Evolutionary conservation across 331 rosid genomes (phyloP), one percentile per base, ranked within the genome.

Genomic region (Quercus phellos): DNA sequence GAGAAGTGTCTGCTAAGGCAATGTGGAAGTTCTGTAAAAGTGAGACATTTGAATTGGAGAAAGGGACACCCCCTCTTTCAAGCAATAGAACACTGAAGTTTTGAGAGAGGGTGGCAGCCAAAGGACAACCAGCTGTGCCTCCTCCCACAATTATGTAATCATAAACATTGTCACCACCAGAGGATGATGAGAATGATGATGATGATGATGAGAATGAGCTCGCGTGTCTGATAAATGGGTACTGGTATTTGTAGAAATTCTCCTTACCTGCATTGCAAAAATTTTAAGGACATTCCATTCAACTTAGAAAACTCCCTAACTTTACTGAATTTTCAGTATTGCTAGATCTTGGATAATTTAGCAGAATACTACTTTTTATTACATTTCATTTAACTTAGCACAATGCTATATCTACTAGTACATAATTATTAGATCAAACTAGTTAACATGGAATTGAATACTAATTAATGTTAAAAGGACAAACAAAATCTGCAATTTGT

Each of bases 21-120:
- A 93, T 90, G 83, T 95, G 99, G 76, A 95, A 95, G 78, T 95
- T 95, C 32, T 54, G 72, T 4, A 95, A 80, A n/a, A 90, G 84
- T 38, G 98, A 84, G 21, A 95, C 94, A 81, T 95, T 95, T 18
- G 90, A 81, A 75, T 95, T 92, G 67, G 90, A 75, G 84, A 95
- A 95, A 12, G 99, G 99, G 16, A 87, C 94, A 8, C 98, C 96
- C 17, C 99, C 98, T 86, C 99, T 90, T 83, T 95, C 99, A n/a
- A 95, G 92, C 55, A 95, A 21, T 6, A 95, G 74, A 0, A 95
- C 98, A 73, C 82, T 92, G 83, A 86, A 92, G 1, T 91, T 95
- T 55, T 89, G 79, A 0, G 98, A 91, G 1, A 95, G 84, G 14
- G 99, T 95, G 26, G 99, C 90, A 5, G 97, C 99, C 81, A 95